phyloP scores from a whole-genome alignment of 768 basidiomycete species.

The Boletus eberwhitei region DNA sequence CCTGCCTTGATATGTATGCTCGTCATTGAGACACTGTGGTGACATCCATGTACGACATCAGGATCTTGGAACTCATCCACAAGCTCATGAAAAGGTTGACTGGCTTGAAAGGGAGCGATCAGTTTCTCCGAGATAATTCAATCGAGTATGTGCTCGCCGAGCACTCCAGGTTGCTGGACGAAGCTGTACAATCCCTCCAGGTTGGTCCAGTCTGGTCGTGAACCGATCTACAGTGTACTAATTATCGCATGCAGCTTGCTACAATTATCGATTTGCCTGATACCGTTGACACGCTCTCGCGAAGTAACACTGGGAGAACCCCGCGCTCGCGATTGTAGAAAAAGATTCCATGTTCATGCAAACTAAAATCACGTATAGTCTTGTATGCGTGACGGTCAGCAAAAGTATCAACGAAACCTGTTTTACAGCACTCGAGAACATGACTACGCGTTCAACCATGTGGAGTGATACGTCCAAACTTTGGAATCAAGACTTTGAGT shows the following conservation, averaged over 20 bases:
- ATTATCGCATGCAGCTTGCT: constrained; percentile 36
- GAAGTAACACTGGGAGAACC: not conserved
- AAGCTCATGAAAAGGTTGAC: constrained; percentile 39
- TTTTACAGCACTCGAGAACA: no score
- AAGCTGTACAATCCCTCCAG: constrained; percentile 47
- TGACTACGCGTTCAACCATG: no score
- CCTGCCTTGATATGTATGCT: not conserved
- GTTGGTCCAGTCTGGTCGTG: constrained; percentile 17
- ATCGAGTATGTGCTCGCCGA: constrained; percentile 40
- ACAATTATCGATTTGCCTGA: constrained; percentile 48
- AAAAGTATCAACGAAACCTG: no score
- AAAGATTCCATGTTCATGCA: no score
- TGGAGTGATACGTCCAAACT: no score
- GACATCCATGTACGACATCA: constrained; percentile 16
- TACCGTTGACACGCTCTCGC: constrained; percentile 29
- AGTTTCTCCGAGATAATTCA: constrained; percentile 38
- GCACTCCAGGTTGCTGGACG: constrained; percentile 36
- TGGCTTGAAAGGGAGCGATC: constrained; percentile 39
- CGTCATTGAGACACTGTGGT: not conserved
- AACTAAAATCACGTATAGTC: no score
- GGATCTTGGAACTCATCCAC: constrained; percentile 38
- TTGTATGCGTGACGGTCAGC: no score
- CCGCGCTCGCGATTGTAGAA: no score
- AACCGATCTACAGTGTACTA: not conserved
- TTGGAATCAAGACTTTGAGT: no score